Conservation (phyloP, 2,329 filamentous ascomycete species). For the Cladosporium sp. region DNA sequence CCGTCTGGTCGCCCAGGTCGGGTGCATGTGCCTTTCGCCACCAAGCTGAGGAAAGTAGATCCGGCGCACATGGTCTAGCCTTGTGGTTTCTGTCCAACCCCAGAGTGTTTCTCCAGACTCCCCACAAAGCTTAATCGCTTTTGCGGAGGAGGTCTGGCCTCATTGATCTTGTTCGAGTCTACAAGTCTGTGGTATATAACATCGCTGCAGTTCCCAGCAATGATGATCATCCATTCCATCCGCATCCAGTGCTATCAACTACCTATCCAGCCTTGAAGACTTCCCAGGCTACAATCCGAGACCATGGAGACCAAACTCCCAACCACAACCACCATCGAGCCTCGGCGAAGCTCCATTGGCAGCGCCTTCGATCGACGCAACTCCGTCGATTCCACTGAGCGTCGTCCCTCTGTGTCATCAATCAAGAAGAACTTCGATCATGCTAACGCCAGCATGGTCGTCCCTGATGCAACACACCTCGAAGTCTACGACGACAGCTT, state of each 20-base stretch:
- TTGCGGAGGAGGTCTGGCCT: neutral
- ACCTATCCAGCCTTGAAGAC: neutral
- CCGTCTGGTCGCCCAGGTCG: neutral
- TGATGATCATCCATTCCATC: neutral
- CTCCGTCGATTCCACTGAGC: neutral
- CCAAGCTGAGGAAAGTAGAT: constrained; percentile 2
- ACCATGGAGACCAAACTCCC: constrained; percentile 3
- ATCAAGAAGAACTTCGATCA: constrained; percentile 25
- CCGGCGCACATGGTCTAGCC: constrained; percentile 6
- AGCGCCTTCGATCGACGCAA: constrained; percentile 11
- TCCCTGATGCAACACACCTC: constrained; percentile 24
- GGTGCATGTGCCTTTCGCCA: neutral
- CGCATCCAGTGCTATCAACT: neutral
- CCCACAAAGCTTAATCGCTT: neutral
- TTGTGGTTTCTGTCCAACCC: neutral
- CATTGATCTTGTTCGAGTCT: neutral
- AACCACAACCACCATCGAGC: neutral
- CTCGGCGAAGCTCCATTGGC: neutral
- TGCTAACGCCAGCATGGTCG: constrained; percentile 21
- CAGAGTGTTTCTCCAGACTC: constrained; percentile 3
- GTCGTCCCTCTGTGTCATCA: constrained; percentile 18
- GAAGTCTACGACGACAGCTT: constrained; percentile 23
- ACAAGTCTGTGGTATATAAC: constrained; percentile 8
- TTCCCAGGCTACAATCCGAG: neutral
- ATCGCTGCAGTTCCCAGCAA: neutral